These are phyloP conservation scores for Phellopilus nigrolimitatus DNA, from an alignment of 1,284 basidiomycete species.

Conservation along the genomic window DNA sequence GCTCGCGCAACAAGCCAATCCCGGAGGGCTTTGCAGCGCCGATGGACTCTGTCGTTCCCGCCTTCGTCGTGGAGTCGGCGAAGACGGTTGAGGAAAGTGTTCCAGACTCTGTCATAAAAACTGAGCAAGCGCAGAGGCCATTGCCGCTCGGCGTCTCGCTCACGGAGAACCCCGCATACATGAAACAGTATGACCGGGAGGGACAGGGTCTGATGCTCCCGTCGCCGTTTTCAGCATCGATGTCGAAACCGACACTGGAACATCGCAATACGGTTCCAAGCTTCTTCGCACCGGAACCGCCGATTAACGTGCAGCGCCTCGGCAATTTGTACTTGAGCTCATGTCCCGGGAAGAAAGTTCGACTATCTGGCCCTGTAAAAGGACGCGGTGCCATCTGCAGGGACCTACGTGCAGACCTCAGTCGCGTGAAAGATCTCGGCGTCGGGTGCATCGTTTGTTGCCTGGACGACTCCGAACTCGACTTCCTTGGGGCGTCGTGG, in stretches of 20 bases:
- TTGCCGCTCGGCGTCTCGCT: neutral
- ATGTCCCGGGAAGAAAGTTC: slow-evolving; percentile 97
- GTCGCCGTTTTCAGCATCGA: neutral
- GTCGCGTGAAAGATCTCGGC: slow-evolving; percentile 71
- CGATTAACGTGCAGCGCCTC: slow-evolving; percentile 33
- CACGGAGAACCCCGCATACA: neutral
- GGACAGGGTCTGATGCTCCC: slow-evolving; percentile 12
- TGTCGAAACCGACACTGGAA: neutral
- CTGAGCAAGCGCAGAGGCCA: neutral
- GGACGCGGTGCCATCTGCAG: slow-evolving; percentile 84
- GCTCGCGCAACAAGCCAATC: slow-evolving; percentile 8
- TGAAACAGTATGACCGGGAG: neutral
- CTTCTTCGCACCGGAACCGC: slow-evolving; percentile 9
- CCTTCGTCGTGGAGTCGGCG: neutral
- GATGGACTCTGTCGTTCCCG: neutral
- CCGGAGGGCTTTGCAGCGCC: neutral
- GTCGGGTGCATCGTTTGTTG: slow-evolving; percentile 86
- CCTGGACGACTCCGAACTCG: slow-evolving; percentile 82
- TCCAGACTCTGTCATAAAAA: neutral
- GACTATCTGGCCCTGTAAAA: slow-evolving; percentile 76
- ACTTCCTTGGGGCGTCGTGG: slow-evolving; percentile 83
- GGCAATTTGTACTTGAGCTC: slow-evolving; percentile 92
- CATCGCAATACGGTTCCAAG: neutral
- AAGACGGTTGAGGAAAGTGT: neutral
- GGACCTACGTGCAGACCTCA: slow-evolving; percentile 74